A percentile compares a stretch with the other conserved stretches of the same genome.
phyloP scores from a whole-genome alignment of 2,329 filamentous ascomycete genomes.

The Pestalotiopsis sp. region DNA sequence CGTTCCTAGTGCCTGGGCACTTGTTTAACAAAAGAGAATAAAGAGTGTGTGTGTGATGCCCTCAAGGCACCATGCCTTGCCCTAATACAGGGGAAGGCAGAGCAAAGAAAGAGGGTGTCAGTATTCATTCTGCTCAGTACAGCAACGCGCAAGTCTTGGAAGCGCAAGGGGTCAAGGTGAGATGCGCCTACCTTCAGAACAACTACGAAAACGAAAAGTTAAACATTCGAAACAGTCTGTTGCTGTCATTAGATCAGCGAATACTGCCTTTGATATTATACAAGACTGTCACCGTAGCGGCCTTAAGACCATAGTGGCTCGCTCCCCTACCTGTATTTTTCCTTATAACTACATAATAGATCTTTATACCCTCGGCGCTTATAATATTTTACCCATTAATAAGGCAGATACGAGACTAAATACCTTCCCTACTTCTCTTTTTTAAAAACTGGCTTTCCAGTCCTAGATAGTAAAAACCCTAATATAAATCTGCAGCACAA shows the following conservation, averaged over 20 bases:
- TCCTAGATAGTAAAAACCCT: constrained; percentile 31
- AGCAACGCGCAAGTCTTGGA: constrained; percentile 19
- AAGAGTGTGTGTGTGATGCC: too few species aligned
- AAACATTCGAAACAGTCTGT: constrained; percentile 21
- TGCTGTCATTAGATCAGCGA: constrained; percentile 37
- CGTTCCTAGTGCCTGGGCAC: too few species aligned
- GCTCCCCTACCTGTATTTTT: constrained; percentile 35
- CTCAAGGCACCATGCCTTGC: too few species aligned
- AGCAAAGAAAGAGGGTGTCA: too few species aligned
- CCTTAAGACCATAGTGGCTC: constrained; percentile 32
- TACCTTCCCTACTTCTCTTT: constrained; percentile 23
- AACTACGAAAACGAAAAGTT: background rate
- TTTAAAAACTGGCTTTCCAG: constrained; percentile 34
- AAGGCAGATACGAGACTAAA: constrained; percentile 23
- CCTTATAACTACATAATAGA: constrained; percentile 29
- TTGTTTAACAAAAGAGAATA: too few species aligned
- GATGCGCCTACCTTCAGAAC: background rate
- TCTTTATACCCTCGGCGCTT: constrained; percentile 27
- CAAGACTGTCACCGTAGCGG: constrained; percentile 32
- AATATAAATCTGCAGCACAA: constrained; percentile 27
- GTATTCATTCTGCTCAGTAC: constrained; percentile 25
- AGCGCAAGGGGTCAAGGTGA: constrained; percentile 22
- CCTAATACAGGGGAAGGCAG: too few species aligned
- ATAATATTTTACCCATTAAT: constrained; percentile 22
- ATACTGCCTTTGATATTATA: constrained; percentile 41